Evolutionary conservation across 345 rosid species (phyloP), one percentile per base, ranked within the genome.

Genomic region (Schrenkiella parvula): DNA sequence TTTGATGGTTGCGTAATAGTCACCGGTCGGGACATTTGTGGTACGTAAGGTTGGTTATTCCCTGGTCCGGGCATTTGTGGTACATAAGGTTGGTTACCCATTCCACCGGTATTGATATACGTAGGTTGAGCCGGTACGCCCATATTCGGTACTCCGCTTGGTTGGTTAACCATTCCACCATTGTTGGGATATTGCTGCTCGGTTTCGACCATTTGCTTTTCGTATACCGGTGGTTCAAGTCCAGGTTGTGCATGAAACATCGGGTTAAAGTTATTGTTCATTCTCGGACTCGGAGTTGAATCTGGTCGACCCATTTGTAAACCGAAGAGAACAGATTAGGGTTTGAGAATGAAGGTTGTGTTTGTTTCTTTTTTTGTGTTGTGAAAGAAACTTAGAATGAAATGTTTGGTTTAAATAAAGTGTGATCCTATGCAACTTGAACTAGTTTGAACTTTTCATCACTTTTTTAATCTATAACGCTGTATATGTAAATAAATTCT

Each of bases 271-370:
- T 73, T 66, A 31, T 66, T 65, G 71, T 73, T 66, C 50, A 55
- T 64, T 8, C 32, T 46, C 51, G 67, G 38, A 54, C 59, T 51
- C 26, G 35, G 56, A 64, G 5, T 47, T 38, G 12, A 47, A 23
- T 44, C 74, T 52, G 74, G 65, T 43, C 70, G 74, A 68, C 79
- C 79, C 79, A 75, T 75, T 43, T 60, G 22, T 51, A 51, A 57
- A 37, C 19, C 51, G 11, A 29, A 74, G 50, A 64, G 53, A 51
- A 34, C 15, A 21, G 44, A 37, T 26, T 6, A 52, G 31, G 21
- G 11, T 64, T 58, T 29, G 51, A 32, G 3, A 19, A 11, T 5
- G 15, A 41, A 11, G 23, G 7, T 8, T 21, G 19, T 69, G 8
- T 23, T 10, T 15, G 0, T 13, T 4, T 19, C 3, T 0, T 26